Evolutionary conservation across 2,329 filamentous ascomycete species (phyloP), one percentile per base, ranked within the genome.

Genomic region (Coniosporium tulheliwenetii): DNA sequence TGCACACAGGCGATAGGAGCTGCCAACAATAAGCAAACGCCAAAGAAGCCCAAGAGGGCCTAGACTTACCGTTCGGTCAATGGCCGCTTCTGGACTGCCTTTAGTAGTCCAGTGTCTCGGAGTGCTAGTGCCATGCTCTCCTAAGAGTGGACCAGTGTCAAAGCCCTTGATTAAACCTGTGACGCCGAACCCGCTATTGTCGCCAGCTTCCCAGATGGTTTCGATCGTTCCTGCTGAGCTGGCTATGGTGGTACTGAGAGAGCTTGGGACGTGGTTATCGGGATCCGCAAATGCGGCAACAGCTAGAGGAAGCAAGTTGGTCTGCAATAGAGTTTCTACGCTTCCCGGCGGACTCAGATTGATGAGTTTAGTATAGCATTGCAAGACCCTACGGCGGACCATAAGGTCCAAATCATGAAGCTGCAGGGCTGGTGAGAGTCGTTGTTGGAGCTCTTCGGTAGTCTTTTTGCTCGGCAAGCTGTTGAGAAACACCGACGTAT

Each of bases 121-220:
- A 3, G 57, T 51, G 36, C 48, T 60, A 30, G 53, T 55, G 43
- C 59, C 59, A 41, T 59, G 52, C 50, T 65, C 79, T 26, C 84
- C 82, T 10, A 78, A 77, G 42, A 87, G 69, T 19, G 71, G 74
- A 50, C 72, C 77, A 13, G 86, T 68, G 40, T 80, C 74, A 54
- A 91, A 86, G 0, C 85, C 84, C 15, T 75, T 71, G 1, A 93
- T 78, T 15, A 96, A 66, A 1, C 87, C 85, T 8, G 85, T 93
- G 12, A 98, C 80, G 2, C 93, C 91, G 58, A 94, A 96, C 1
- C 87, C 89, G 50, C 80, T 87, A 54, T 96, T 96, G 57, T 98
- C 91, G 8, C 79, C 82, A 5, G 94, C 75, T 46, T 96, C 89
- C 91, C 91, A 98, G 33, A 98, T 76, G 1, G 79, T 87, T 52